Base-by-base conservation (phyloP, 169 alveolate species). In the Blepharisma undulans region DNA sequence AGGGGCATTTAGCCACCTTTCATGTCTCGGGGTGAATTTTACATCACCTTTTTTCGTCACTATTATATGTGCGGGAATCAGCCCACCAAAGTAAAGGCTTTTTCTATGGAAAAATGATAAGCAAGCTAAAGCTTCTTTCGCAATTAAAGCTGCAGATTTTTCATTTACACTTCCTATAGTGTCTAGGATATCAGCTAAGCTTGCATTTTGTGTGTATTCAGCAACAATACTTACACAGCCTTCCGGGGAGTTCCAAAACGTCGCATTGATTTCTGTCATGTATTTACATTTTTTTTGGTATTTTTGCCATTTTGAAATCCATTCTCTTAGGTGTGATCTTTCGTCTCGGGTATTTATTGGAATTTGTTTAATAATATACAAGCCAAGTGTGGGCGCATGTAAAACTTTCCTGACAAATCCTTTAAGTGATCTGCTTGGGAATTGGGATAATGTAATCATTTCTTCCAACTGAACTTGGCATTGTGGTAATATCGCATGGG, bases 231-330 rank as follows among this genome's bases (percentile, higher is more conserved):
- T 81, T 4, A 93, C 96, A 86, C 94, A 91, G 1, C 96, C 96
- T 89, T 93, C 96, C 25, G 96, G 96, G 2, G 91, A 82, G 84
- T 93, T 93, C 94, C 96, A 93, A 84, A 93, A 93, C 27, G 87
- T 85, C 6, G 90, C 79, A 36, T 93, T 87, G 2, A 93, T 74
- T 66, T 92, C 30, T 18, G 81, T 88, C 82, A 91, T 91, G 33
- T 87, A 60, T 30, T 79, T 84, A 29, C 92, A 66, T 76, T 86
- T 71, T 5, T 82, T 78, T 4, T 91, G 90, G n/a, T 82, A 89
- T 21, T 81, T 86, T 84, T 93, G 85, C 94, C 96, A 93, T 72
- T 32, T 74, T 10, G 78, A 76, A 30, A 87, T 86, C 91, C 92
- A 89, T 30, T 93, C 96, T 79, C 84, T 76, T 33, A 93, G 78